Evolutionary conservation across 148 eudicot species (phyloP).

Genomic region (Nepenthes mirabilis): DNA sequence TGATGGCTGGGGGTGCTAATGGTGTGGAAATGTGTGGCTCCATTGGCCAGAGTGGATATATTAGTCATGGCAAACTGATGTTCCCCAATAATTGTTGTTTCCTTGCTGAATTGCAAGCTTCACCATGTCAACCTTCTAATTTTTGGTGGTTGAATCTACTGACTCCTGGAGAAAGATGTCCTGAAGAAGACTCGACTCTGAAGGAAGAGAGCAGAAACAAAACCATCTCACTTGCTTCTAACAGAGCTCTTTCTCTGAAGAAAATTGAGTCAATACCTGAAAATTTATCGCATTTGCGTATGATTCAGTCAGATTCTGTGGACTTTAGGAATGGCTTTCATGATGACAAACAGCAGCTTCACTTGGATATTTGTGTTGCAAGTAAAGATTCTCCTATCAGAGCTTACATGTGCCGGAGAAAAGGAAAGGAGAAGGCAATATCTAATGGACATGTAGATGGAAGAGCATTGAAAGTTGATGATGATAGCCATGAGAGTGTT

Average conservation of each 20-base stretch:
- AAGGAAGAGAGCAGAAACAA: constrained; percentile 10
- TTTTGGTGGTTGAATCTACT: constrained; percentile 3
- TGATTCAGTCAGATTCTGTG: constrained; percentile 4
- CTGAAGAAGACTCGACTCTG: constrained; percentile 1
- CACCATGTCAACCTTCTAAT: background rate
- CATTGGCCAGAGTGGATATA: constrained; percentile 2
- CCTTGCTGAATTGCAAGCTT: constrained; percentile 5
- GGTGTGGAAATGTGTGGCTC: constrained; percentile 4
- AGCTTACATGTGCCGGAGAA: constrained; percentile 8
- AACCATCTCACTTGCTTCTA: constrained; percentile 2
- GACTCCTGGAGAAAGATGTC: constrained; percentile 1
- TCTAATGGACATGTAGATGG: constrained; percentile 15
- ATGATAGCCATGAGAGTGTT: constrained; percentile 37
- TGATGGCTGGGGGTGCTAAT: background rate
- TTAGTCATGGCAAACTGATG: background rate
- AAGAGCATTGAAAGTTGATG: constrained; percentile 17
- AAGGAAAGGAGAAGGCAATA: constrained; percentile 33
- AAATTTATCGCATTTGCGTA: constrained; percentile 15
- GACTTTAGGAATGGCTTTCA: background rate
- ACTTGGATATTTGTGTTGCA: constrained; percentile 8
- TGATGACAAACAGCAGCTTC: constrained; percentile 9
- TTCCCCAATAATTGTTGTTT: no score
- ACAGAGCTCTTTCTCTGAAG: constrained; percentile 7
- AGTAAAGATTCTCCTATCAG: constrained; percentile 19
- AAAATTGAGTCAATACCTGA: constrained; percentile 31